Base-by-base conservation (phyloP, 331 rosid genomes). In the Saraca asoca region DNA sequence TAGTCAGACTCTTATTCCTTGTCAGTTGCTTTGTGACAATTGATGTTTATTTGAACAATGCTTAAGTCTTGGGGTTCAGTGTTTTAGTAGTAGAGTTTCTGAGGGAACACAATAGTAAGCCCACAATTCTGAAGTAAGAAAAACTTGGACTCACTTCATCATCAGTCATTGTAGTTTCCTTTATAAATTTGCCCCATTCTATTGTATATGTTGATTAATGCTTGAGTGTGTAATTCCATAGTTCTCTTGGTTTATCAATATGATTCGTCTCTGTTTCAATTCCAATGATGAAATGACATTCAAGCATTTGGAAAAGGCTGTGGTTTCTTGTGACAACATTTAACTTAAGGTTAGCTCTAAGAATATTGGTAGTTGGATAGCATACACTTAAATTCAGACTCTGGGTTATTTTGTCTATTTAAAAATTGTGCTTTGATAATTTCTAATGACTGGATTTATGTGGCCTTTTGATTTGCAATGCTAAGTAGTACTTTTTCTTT, bases 381-480 rank as follows among this genome's bases (percentile, higher is more conserved):
- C 5, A 45, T 33, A 24, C 14, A 5, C 4, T n/a, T 44, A 13
- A 9, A 62, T 59, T 49, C 24, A 24, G 50, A 48, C 5, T 15
- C n/a, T 18, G 44, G n/a, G 50, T 59, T 19, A 5, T 59, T 70
- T 37, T 42, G 13, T 13, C 56, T 34, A n/a, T 10, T 39, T 41
- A 5, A 71, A 20, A 29, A 8, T 31, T 18, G 10, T 51, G 24
- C 34, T 44, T 66, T 44, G 31, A 11, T 72, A 33, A 38, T 39
- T 3, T 59, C 18, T 51, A 43, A 24, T 38, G 56, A 38, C 60
- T 15, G 17, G 38, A 18, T 63, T 58, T 15, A 52, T 62, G 29
- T 44, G 7, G 7, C 4, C 39, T 33, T n/a, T 44, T 72, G 68
- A 56, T 51, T 6, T 69, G 43, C 55, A 45, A 54, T 34, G n/a